Base-by-base conservation (phyloP, 2,329 filamentous ascomycete species). In the Emmonsiellopsis sp. region DNA sequence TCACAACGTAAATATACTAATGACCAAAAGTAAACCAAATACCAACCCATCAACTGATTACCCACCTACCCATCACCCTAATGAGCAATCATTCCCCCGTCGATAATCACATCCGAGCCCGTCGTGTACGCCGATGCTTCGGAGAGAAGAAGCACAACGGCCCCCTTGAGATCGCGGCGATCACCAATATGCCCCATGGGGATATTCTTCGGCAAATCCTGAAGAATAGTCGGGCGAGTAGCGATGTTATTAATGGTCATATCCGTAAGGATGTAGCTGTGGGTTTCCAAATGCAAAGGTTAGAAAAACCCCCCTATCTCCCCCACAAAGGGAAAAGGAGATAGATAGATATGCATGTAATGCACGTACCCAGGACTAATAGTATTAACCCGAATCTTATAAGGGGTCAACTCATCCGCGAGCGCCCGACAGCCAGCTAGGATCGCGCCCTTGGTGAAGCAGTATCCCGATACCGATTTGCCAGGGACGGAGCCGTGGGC, bases 371-470 rank as follows among this genome's bases (percentile, higher is more conserved):
- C 21, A 27, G 21, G 21, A 27, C 21, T 27, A 27, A 27, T 27
- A 27, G 68, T 68, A 58, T 72, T 73, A 33, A 72, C 67, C 0
- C 68, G 61, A 48, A 72, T 71, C 0, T 58, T 61, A 34, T 66
- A 62, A 0, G 65, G 66, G 1, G 68, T 71, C 14, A 73, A 58
- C 53, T 74, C 71, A 6, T 69, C 69, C 69, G 7, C 37, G 21
- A 11, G 37, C 34, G 37, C n/a, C 10, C 27, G 13, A 21, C 52
- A 68, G 69, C n/a, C 21, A 5, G 65, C 65, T 2, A 75, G 64
- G 64, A 72, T 69, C 27, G 63, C 73, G 7, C 71, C 71, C 56
- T 75, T 76, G 8, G 70, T 71, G 3, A 71, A 71, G 44, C 72
- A 71, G 57, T 76, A 76, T 2, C 69, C 70, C 0, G 72, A 69